These are phyloP conservation scores for Baorangia bicolor DNA, from an alignment of 768 basidiomycete species.

Conservation along the genomic window DNA sequence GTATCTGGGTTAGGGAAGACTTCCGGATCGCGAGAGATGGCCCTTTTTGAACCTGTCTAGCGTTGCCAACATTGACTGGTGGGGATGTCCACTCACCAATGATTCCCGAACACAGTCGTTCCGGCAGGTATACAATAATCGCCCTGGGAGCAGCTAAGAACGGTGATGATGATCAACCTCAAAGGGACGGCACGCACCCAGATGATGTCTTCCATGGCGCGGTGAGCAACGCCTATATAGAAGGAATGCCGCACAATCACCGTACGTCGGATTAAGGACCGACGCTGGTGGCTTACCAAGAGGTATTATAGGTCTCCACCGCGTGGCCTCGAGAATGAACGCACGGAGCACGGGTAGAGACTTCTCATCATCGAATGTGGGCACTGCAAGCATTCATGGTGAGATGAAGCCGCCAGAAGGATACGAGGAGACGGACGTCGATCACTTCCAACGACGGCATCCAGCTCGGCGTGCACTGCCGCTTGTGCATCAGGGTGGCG, in stretches of 20 bases:
- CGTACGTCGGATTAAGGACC: background rate
- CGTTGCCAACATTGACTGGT: no score
- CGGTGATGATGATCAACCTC: background rate
- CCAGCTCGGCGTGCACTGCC: slow-evolving; percentile 52
- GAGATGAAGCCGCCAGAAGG: background rate
- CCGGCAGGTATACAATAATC: slow-evolving; percentile 21
- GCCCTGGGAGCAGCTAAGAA: slow-evolving; percentile 2
- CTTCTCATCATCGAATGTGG: slow-evolving; percentile 34
- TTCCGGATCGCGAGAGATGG: slow-evolving; percentile 37
- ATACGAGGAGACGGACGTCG: slow-evolving; percentile 3
- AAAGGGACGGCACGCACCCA: slow-evolving; percentile 6
- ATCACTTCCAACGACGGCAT: slow-evolving; percentile 42
- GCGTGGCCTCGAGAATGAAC: slow-evolving; percentile 35
- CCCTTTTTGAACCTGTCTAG: slow-evolving; percentile 15
- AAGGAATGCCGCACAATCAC: background rate
- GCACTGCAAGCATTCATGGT: slow-evolving; percentile 24
- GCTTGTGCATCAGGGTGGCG: slow-evolving; percentile 48
- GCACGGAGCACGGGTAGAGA: slow-evolving; percentile 33
- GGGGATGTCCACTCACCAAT: slow-evolving; percentile 11
- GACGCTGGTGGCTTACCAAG: slow-evolving; percentile 13
- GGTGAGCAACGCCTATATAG: slow-evolving; percentile 7
- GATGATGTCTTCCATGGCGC: slow-evolving; percentile 17
- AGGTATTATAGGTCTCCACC: slow-evolving; percentile 34
- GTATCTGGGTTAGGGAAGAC: slow-evolving; percentile 37
- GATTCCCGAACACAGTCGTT: slow-evolving; percentile 15